Percentiles rank a stretch among this genome's conserved stretches.
Conservation (phyloP, 2,329 filamentous ascomycete genomes). For the Blastomyces silverae region DNA sequence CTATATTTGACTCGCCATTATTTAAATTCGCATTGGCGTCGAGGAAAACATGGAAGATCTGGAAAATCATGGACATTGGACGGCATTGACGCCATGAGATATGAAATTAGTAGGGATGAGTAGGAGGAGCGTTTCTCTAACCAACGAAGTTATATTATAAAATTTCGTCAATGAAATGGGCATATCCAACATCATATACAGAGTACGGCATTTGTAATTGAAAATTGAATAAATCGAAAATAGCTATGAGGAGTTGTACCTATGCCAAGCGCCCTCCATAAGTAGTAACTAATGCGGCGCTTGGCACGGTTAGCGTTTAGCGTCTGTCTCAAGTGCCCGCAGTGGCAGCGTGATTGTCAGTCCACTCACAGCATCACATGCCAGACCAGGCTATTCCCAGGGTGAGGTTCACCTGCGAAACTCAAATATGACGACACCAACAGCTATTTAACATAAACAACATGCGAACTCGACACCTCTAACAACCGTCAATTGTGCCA, state of each 20-base stretch:
- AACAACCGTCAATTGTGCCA: background rate
- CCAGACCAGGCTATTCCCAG: no score
- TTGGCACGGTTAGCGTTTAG: no score
- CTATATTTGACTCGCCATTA: slow-evolving; percentile 6
- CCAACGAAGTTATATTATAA: slow-evolving; percentile 1
- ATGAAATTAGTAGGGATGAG: background rate
- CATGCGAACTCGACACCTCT: background rate
- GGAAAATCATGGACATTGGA: background rate
- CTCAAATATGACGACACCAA: slow-evolving; percentile 1
- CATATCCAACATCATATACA: background rate
- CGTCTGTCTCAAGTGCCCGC: no score
- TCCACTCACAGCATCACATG: no score
- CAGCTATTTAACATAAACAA: background rate
- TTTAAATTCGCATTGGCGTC: background rate
- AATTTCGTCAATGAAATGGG: background rate
- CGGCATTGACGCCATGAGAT: background rate
- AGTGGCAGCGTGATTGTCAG: no score
- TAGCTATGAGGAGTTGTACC: background rate
- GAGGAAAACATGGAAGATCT: background rate
- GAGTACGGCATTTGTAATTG: background rate
- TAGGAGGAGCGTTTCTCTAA: background rate
- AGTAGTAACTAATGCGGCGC: no score
- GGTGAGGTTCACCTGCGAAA: background rate
- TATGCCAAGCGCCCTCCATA: no score
- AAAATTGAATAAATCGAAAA: background rate